Evolutionary conservation across 2,329 filamentous ascomycete genomes (phyloP), one percentile per base, ranked within the genome.

Genomic region (Geosmithia putterillii): DNA sequence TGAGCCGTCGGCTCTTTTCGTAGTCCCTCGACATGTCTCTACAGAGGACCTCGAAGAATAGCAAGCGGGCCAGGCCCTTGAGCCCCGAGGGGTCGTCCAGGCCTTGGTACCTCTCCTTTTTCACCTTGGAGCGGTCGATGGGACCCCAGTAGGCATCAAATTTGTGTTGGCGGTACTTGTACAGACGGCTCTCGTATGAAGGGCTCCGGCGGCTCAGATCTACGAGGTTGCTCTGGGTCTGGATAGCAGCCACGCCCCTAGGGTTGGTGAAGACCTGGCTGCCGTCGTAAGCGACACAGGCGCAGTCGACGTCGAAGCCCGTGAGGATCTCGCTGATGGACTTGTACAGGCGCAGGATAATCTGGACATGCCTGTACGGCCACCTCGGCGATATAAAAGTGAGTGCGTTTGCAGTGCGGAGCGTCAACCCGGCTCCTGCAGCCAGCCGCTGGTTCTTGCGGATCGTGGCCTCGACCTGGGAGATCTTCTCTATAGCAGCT

Each of bases 221-320:
- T 45, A 89, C 72, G 2, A 75, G 76, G 51, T 89, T 89, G 51
- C 73, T 70, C 58, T 88, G 83, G 0, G 83, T 86, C 53, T 86
- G 76, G 56, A 79, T 86, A 2, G 83, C 76, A 36, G 75, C 74
- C n/a, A 88, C 55, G 2, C 83, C 83, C 42, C 84, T 73, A 2
- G 84, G 84, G 3, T 78, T 76, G 22, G 74, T 74, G 53, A 79
- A 87, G 10, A 89, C 83, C 82, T 82, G 64, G 17, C 73, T 72
- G 25, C 87, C 87, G 57, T 92, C 79, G 51, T 84, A 94, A 3
- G 85, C 86, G 20, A 79, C 83, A 47, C 86, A 86, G 1, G 85
- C 83, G 56, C 83, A 88, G 56, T 94, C 86, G 39, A 94, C 86
- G 52, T 94, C 87, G 51, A 94, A 94, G 0, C 87, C 87, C 3